Conservation (phyloP, 371 early-diverging fungal species). For the Apophysomyces trapeziformis region DNA sequence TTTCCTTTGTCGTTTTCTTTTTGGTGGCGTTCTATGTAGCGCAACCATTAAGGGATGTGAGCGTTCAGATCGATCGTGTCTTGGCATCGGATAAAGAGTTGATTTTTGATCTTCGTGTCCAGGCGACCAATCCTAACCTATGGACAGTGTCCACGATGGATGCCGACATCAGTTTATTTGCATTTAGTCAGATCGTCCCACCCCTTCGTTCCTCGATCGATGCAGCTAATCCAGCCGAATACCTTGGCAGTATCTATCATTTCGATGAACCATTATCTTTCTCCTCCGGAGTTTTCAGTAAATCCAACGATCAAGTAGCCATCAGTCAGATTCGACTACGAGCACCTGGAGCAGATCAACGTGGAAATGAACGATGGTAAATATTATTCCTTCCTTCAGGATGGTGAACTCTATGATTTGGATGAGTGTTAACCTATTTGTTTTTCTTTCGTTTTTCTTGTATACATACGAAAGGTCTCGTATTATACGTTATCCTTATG, state of each 20-base stretch:
- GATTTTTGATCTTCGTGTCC: conserved; percentile 60
- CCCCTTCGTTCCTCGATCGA: neutral
- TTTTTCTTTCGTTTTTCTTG: neutral
- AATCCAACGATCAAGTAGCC: conserved; percentile 22
- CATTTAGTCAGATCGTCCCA: conserved; percentile 39
- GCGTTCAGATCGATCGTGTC: conserved; percentile 51
- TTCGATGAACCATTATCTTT: conserved; percentile 59
- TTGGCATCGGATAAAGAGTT: conserved; percentile 66
- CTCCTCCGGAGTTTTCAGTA: conserved; percentile 35
- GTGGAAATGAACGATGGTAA: conserved; percentile 46
- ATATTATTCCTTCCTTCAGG: neutral
- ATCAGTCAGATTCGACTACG: conserved; percentile 60
- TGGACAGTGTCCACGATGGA: conserved; percentile 56
- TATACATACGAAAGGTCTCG: conserved; percentile 38
- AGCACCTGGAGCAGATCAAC: conserved; percentile 57
- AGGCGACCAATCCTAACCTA: conserved; percentile 56
- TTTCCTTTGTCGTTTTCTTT: conserved; percentile 13
- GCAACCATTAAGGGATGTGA: conserved; percentile 26
- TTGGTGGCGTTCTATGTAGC: conserved; percentile 27
- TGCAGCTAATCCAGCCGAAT: conserved; percentile 48
- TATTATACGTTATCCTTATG: conserved; percentile 57
- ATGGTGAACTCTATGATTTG: no score
- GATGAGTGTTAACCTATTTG: no score
- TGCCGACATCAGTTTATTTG: conserved; percentile 66
- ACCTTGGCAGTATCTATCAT: conserved; percentile 55